phyloP scores from a whole-genome alignment of 192 early-diverging fungal species.

The Rhizoclosmatium sp. region DNA sequence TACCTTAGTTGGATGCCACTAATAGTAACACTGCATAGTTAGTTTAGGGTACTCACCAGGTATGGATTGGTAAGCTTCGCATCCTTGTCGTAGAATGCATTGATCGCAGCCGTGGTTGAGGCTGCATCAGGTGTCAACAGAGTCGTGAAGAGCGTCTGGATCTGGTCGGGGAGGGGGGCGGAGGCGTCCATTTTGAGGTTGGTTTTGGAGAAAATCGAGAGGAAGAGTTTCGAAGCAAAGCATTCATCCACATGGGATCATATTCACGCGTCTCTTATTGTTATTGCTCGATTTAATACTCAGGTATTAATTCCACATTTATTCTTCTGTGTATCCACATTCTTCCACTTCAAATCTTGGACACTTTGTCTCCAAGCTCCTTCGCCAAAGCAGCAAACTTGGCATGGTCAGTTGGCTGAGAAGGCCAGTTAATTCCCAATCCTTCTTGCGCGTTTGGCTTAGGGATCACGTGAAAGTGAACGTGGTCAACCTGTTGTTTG shows the following conservation, averaged over 20 bases:
- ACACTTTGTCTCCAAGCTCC: conserved; percentile 33
- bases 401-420: conserved; percentile 60
- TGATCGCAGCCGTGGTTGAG: conserved; percentile 29
- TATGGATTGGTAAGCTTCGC: conserved; percentile 54
- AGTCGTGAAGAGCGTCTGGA: conserved; percentile 26
- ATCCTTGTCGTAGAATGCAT: conserved; percentile 41
- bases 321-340: no score
- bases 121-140: conserved; percentile 17
- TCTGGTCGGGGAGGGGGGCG: conserved; percentile 7
- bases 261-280: neutral
- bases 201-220: neutral
- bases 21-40: neutral
- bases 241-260: neutral
- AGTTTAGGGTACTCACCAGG: conserved; percentile 40
- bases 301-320: no score
- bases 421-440: conserved; percentile 73
- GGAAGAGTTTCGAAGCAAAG: neutral
- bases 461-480: conserved; percentile 86
- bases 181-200: conserved; percentile 28
- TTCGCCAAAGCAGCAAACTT: conserved; percentile 50
- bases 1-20: neutral
- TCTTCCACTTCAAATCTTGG: conserved; percentile 5
- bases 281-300: no score
- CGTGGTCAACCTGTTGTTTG: conserved; percentile 75
- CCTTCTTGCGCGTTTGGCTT: conserved; percentile 67